These are phyloP conservation scores for Quillaja saponaria DNA, from an alignment of 306 rosid species.

Conservation along the genomic window DNA sequence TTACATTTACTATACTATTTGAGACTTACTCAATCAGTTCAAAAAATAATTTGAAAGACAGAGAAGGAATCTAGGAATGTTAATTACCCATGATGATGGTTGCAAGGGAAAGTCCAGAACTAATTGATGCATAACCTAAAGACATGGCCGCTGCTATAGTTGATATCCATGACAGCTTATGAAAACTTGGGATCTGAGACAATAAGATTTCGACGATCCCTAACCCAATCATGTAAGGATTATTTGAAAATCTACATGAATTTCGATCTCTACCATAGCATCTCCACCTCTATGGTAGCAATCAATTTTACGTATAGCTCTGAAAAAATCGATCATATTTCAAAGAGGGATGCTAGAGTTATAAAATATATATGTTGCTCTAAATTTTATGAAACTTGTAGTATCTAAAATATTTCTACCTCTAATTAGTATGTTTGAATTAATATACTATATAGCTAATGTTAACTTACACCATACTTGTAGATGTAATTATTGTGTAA, in stretches of 20 bases:
- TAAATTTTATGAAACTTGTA: background rate
- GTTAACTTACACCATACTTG: slow-evolving; percentile 32
- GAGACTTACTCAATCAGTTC: too few species aligned
- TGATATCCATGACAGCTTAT: slow-evolving; percentile 53
- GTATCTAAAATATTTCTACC: too few species aligned
- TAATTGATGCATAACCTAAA: slow-evolving; percentile 52
- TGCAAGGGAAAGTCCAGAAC: slow-evolving; percentile 52
- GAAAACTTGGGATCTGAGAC: slow-evolving; percentile 59
- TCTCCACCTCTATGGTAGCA: slow-evolving; percentile 40
- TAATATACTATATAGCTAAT: too few species aligned
- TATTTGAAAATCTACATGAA: slow-evolving; percentile 45
- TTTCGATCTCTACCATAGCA: slow-evolving; percentile 19
- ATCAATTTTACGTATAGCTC: slow-evolving; percentile 48
- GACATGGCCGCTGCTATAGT: slow-evolving; percentile 52
- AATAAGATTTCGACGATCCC: slow-evolving; percentile 50
- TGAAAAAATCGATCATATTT: slow-evolving; percentile 21
- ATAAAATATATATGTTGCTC: background rate
- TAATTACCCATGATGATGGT: slow-evolving; percentile 45
- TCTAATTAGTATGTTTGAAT: too few species aligned
- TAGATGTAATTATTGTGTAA: slow-evolving; percentile 42
- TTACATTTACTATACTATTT: background rate
- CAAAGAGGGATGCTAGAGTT: background rate
- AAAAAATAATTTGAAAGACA: too few species aligned
- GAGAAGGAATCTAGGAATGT: too few species aligned
- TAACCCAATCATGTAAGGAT: slow-evolving; percentile 57